Evolutionary conservation across 192 early-diverging fungal species (phyloP).

Genomic region (Mortierella hygrophila): DNA sequence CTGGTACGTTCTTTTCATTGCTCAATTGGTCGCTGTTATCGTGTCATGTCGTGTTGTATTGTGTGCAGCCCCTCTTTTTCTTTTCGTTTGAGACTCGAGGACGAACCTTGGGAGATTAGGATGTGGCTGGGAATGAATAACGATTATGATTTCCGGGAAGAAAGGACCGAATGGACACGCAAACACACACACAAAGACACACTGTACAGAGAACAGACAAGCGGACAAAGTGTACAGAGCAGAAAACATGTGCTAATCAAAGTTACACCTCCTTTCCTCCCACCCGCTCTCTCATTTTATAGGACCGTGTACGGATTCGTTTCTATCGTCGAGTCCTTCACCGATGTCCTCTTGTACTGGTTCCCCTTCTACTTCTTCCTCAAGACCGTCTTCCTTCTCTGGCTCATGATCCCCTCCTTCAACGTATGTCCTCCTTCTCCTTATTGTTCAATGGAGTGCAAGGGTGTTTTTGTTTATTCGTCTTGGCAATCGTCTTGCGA

Average conservation of each 20-base stretch:
- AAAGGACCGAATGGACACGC: not conserved
- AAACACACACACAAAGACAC: not conserved
- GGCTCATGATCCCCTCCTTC: slow-evolving; percentile 83
- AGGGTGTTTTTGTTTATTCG: not conserved
- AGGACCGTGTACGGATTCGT: slow-evolving; percentile 90
- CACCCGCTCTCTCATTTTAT: not conserved
- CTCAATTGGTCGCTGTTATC: not conserved
- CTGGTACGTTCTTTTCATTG: slow-evolving; percentile 64
- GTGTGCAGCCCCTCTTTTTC: slow-evolving; percentile 3
- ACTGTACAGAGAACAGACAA: not conserved
- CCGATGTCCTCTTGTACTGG: slow-evolving; percentile 93
- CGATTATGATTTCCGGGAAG: not conserved
- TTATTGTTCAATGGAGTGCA: slow-evolving; percentile 1
- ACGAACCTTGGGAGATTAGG: slow-evolving; percentile 4
- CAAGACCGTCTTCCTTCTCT: slow-evolving; percentile 92
- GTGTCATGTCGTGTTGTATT: not conserved
- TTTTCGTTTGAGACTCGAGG: not conserved
- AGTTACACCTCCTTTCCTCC: not conserved
- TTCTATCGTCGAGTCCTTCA: slow-evolving; percentile 91
- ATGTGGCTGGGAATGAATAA: not conserved
- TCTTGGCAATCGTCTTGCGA: not conserved
- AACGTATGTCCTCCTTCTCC: slow-evolving; percentile 56
- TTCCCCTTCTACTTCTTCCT: slow-evolving; percentile 94
- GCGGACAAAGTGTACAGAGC: not conserved
- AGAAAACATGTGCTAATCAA: slow-evolving; percentile 1